Conservation (phyloP, 179 eudicot species). For the Dionaea muscipula region DNA sequence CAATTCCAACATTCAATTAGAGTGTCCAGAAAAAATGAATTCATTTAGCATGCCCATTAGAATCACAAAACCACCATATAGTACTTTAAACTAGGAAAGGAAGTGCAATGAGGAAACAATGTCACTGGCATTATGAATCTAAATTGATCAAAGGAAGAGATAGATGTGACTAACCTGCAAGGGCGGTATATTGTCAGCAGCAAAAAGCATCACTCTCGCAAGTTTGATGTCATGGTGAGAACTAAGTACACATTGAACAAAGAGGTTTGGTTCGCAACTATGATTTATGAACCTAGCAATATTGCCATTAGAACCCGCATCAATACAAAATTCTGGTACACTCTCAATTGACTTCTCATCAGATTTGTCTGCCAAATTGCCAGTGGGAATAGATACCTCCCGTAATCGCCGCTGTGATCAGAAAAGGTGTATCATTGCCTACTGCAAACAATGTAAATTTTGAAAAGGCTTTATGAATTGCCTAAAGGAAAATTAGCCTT, state of each 20-base stretch:
- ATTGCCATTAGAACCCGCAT: slow-evolving; percentile 54
- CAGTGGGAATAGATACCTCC: slow-evolving; percentile 49
- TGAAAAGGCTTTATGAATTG: no score
- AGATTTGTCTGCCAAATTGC: slow-evolving; percentile 18
- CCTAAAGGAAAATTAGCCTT: no score
- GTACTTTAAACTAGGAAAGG: no score
- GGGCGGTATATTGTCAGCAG: slow-evolving; percentile 87
- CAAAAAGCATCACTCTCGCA: slow-evolving; percentile 66
- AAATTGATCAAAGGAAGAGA: background rate
- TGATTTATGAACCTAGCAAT: slow-evolving; percentile 75
- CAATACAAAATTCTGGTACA: slow-evolving; percentile 61
- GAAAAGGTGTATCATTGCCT: no score
- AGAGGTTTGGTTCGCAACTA: slow-evolving; percentile 78
- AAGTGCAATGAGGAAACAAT: no score
- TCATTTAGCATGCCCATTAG: no score
- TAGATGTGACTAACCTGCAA: slow-evolving; percentile 33
- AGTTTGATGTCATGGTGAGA: slow-evolving; percentile 53
- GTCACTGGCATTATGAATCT: no score
- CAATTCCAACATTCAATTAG: no score
- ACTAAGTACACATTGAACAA: slow-evolving; percentile 72
- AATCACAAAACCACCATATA: no score
- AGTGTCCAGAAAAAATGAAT: no score
- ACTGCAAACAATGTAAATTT: no score
- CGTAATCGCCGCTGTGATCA: slow-evolving; percentile 47
- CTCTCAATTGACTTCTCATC: slow-evolving; percentile 35